These are phyloP conservation scores for Trametes pubescens DNA, from an alignment of 1,284 basidiomycete genomes.

Conservation along the genomic window DNA sequence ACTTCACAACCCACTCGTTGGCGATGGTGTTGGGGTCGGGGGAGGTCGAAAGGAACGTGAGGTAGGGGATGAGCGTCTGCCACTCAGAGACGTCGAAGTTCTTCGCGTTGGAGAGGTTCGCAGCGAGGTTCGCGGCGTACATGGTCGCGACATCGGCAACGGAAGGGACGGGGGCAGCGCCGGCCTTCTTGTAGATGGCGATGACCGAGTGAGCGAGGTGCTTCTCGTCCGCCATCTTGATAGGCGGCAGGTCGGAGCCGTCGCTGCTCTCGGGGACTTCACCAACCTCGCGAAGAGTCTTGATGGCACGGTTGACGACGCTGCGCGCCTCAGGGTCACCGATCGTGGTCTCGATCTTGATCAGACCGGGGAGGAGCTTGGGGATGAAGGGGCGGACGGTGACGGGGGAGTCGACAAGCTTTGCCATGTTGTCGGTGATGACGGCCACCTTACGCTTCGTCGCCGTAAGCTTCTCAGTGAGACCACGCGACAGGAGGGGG, in stretches of 20 bases:
- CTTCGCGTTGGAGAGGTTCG: slow-evolving; percentile 88
- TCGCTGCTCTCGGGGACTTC: slow-evolving; percentile 82
- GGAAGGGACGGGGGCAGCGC: slow-evolving; percentile 61
- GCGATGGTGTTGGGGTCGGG: slow-evolving; percentile 77
- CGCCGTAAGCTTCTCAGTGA: slow-evolving; percentile 93
- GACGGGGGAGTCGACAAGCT: slow-evolving; percentile 95
- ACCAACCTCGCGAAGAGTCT: slow-evolving; percentile 92
- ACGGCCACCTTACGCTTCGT: slow-evolving; percentile 98
- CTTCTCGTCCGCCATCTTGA: slow-evolving; percentile 78
- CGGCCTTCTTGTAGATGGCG: slow-evolving; percentile 86
- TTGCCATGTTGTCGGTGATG: slow-evolving; percentile 98
- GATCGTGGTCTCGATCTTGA: slow-evolving; percentile 93
- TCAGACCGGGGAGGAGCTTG: slow-evolving; percentile 91
- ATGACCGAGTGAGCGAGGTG: slow-evolving; percentile 73
- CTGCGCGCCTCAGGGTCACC: slow-evolving; percentile 96
- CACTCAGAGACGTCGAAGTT: slow-evolving; percentile 92
- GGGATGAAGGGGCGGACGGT: slow-evolving; percentile 97
- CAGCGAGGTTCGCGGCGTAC: slow-evolving; percentile 84
- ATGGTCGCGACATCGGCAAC: slow-evolving; percentile 66
- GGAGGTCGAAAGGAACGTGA: slow-evolving; percentile 71
- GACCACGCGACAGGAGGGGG: slow-evolving; percentile 95
- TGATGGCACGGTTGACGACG: slow-evolving; percentile 89
- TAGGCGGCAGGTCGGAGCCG: slow-evolving; percentile 88
- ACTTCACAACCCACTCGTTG: slow-evolving; percentile 90
- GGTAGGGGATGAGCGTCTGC: slow-evolving; percentile 84